Evolutionary conservation across 305 asterid genomes (phyloP).

Genomic region (Fraxinus dipetala): DNA sequence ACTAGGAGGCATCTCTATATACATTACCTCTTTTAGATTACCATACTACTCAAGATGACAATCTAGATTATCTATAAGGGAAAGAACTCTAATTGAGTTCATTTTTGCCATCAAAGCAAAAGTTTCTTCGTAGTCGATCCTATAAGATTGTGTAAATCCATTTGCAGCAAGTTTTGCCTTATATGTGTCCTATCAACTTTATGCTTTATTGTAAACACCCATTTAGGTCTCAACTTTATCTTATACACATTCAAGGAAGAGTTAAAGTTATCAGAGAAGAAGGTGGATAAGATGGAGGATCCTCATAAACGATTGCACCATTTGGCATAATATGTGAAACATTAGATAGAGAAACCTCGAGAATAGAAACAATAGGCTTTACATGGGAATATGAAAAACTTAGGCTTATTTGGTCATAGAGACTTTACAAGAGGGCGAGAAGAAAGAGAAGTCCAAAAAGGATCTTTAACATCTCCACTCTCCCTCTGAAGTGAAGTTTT

Average conservation of each 20-base stretch:
- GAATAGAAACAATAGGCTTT: too few relatives aligned
- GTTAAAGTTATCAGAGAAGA: not conserved
- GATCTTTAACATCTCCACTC: not conserved
- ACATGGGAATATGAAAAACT: not conserved
- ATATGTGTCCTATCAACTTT: not conserved
- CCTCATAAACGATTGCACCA: not conserved
- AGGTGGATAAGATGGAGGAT: not conserved
- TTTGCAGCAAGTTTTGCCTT: not conserved
- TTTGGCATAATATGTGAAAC: not conserved
- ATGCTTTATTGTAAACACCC: not conserved
- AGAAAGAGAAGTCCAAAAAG: not conserved
- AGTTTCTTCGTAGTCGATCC: not conserved
- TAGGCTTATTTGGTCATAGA: not conserved
- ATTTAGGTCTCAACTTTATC: not conserved
- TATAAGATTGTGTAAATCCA: not conserved
- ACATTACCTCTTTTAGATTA: not conserved
- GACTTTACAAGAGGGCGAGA: not conserved
- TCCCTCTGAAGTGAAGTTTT: not conserved
- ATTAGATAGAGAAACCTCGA: not conserved
- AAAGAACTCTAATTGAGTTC: not conserved
- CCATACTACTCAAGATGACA: not conserved
- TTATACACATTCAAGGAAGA: not conserved
- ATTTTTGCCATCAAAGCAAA: not conserved
- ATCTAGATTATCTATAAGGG: not conserved
- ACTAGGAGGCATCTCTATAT: not conserved